These are phyloP conservation scores for Trichoderma brevicompactum DNA, from an alignment of 2,329 filamentous ascomycete species.

Conservation along the genomic window DNA sequence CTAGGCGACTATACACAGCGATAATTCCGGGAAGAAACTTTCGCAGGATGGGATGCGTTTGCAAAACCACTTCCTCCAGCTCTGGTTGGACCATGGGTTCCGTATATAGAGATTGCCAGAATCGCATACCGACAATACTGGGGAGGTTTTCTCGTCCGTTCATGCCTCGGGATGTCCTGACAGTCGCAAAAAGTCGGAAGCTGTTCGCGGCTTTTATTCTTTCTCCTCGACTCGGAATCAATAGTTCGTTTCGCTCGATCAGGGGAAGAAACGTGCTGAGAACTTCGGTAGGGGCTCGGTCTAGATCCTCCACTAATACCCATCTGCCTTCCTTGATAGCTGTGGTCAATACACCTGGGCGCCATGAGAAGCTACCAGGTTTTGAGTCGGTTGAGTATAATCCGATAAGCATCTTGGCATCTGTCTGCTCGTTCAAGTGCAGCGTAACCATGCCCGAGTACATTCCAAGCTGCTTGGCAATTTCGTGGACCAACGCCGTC, in stretches of 20 bases:
- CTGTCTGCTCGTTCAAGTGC: constrained; percentile 96
- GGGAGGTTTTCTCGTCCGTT: constrained; percentile 70
- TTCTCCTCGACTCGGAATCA: constrained; percentile 88
- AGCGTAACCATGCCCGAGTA: constrained; percentile 85
- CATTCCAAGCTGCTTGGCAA: constrained; percentile 79
- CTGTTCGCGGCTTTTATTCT: constrained; percentile 79
- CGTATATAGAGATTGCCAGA: constrained; percentile 82
- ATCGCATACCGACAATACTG: constrained; percentile 77
- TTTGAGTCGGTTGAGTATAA: constrained; percentile 89
- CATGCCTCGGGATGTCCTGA: constrained; percentile 74
- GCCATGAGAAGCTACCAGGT: constrained; percentile 90
- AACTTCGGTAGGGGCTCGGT: constrained; percentile 92
- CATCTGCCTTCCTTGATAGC: constrained; percentile 93
- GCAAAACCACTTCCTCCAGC: constrained; percentile 72
- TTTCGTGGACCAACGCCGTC: constrained; percentile 80
- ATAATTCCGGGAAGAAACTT: constrained; percentile 65
- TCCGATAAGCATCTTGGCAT: constrained; percentile 93
- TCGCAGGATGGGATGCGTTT: constrained; percentile 71
- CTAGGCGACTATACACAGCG: constrained; percentile 60
- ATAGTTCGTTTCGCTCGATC: constrained; percentile 87
- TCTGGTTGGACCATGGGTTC: constrained; percentile 69
- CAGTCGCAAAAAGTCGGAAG: constrained; percentile 90
- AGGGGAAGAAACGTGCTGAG: constrained; percentile 90
- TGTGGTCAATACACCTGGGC: constrained; percentile 88
- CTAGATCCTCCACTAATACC: constrained; percentile 96